phyloP scores from a whole-genome alignment of 2,329 filamentous ascomycete genomes.

The Pseudogymnoascus sp. region DNA sequence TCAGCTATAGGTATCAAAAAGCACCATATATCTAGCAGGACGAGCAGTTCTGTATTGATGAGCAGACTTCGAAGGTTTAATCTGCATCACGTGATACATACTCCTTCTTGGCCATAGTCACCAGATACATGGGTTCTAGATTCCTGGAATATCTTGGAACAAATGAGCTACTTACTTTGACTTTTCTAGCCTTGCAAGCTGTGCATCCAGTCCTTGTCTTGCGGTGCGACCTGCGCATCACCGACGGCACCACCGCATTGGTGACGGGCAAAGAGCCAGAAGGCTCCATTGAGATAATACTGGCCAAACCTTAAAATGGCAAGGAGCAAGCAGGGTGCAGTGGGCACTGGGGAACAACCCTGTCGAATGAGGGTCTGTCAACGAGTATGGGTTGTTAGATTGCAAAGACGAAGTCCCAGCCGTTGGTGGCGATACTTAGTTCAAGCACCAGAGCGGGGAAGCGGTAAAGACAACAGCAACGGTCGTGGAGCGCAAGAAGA shows the following conservation, averaged over 20 bases:
- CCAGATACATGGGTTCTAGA: background rate
- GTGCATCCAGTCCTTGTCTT: slow-evolving; percentile 35
- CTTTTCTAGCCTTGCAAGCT: slow-evolving; percentile 35
- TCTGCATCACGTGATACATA: background rate
- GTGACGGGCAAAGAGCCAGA: background rate
- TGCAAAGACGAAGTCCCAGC: background rate
- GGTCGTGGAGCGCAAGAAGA: background rate
- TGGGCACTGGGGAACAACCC: background rate
- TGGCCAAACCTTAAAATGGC: background rate
- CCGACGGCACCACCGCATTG: background rate
- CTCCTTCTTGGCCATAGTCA: background rate
- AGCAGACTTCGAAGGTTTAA: too few relatives aligned
- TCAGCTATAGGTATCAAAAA: background rate
- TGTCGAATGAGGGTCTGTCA: background rate
- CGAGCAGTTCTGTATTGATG: background rate
- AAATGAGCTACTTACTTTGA: slow-evolving; percentile 29
- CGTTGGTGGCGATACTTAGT: background rate
- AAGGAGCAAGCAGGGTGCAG: background rate
- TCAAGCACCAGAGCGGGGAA: background rate
- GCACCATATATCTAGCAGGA: background rate
- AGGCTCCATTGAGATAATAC: background rate
- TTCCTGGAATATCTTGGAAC: background rate
- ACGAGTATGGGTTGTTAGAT: background rate
- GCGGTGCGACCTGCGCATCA: slow-evolving; percentile 22
- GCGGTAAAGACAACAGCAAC: background rate